Evolutionary conservation across 768 basidiomycete genomes (phyloP).

Genomic region (Lentinula sp.): DNA sequence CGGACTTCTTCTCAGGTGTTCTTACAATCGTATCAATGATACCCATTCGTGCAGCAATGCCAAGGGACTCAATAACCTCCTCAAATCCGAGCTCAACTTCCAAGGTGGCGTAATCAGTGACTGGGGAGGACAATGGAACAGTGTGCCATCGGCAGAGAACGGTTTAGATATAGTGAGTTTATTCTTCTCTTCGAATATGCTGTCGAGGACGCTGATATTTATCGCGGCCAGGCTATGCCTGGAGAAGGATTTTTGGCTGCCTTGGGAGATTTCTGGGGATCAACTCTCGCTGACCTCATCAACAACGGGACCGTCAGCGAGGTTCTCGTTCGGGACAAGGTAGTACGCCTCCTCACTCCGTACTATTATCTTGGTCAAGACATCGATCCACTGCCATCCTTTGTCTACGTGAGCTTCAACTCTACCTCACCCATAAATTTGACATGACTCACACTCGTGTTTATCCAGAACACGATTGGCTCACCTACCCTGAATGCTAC

Average conservation of each 20-base stretch:
- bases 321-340: constrained; percentile 49
- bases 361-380: constrained; percentile 23
- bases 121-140: constrained; percentile 31
- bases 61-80: constrained; percentile 31
- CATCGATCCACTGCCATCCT: constrained; percentile 3
- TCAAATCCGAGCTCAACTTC: constrained; percentile 46
- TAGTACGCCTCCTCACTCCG: constrained; percentile 47
- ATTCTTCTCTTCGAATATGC: no score
- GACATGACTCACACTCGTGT: no score
- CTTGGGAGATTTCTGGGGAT: constrained; percentile 11
- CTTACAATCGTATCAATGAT: constrained; percentile 29
- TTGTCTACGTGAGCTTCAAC: neutral
- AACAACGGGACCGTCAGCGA: constrained; percentile 41
- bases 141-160: constrained; percentile 6
- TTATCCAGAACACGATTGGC: neutral
- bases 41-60: constrained; percentile 43
- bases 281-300: constrained; percentile 29
- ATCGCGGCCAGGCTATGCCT: neutral
- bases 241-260: neutral
- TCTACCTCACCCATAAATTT: neutral
- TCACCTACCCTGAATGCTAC: neutral
- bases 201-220: neutral
- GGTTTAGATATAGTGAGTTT: constrained; percentile 11
- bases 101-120: constrained; percentile 33
- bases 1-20: neutral